Evolutionary conservation across 1,139 yeast species (phyloP).

Genomic region (Yamadazyma blattariae): DNA sequence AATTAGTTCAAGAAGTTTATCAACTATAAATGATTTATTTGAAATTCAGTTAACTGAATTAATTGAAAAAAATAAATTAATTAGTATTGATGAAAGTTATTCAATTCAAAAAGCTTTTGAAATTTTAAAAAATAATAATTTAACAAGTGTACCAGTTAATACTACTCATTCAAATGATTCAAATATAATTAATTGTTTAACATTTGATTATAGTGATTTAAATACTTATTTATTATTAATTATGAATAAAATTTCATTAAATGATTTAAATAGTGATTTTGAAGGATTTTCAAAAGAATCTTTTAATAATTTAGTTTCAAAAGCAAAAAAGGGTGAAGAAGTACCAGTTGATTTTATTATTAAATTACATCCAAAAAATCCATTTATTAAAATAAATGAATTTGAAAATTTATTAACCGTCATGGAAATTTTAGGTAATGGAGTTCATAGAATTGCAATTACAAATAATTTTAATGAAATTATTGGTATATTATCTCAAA

Average conservation of each 20-base stretch:
- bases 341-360: conserved; percentile 82
- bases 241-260: conserved; percentile 57
- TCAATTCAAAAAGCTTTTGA: conserved; percentile 89
- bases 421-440: conserved; percentile 82
- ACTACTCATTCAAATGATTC: conserved; percentile 19
- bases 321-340: conserved; percentile 62
- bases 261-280: conserved; percentile 30
- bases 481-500: conserved; percentile 83
- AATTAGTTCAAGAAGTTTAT: conserved; percentile 36
- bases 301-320: conserved; percentile 17
- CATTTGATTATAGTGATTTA: conserved; percentile 90
- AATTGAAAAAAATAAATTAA: conserved; percentile 74
- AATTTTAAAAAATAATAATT: conserved; percentile 62
- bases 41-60: conserved; percentile 69
- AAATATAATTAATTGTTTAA: conserved; percentile 60
- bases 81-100: conserved; percentile 56
- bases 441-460: conserved; percentile 90
- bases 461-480: conserved; percentile 49
- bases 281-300: conserved; percentile 25
- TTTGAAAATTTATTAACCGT: conserved; percentile 67
- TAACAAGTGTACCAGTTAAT: conserved; percentile 83
- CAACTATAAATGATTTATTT: conserved; percentile 61
- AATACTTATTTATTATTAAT: conserved; percentile 78
- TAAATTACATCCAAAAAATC: conserved; percentile 79
- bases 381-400: conserved; percentile 73